Percentiles rank a stretch among this genome's conserved stretches.
Conservation (phyloP, 1,284 basidiomycete species). For the Neolentinus lepideus region DNA sequence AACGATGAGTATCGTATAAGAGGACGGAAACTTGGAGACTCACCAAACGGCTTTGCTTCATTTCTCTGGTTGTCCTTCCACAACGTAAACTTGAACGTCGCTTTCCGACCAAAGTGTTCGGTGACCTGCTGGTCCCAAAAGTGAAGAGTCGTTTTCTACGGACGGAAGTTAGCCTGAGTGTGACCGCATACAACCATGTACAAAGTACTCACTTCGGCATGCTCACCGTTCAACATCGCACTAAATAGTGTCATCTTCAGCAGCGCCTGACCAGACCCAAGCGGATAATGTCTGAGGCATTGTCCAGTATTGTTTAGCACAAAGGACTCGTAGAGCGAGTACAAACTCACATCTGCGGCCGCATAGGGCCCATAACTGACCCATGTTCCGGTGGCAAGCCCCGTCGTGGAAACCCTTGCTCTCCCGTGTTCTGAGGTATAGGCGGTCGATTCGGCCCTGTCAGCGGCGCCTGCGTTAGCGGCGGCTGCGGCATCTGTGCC, state of each 20-base stretch:
- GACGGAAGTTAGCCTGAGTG: slow-evolving; percentile 4
- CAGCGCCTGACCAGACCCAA: slow-evolving; percentile 55
- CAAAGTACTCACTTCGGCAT: slow-evolving; percentile 32
- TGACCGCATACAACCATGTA: neutral
- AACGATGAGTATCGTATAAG: neutral
- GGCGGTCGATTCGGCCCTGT: neutral
- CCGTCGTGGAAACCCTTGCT: neutral
- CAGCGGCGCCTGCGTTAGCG: slow-evolving; percentile 1
- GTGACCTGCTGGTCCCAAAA: slow-evolving; percentile 59
- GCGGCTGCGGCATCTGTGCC: slow-evolving; percentile 3
- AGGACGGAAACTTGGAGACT: slow-evolving; percentile 20
- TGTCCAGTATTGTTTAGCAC: slow-evolving; percentile 1
- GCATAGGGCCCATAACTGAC: neutral
- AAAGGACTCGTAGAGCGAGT: neutral
- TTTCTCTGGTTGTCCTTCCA: slow-evolving; percentile 73
- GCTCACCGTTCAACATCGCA: slow-evolving; percentile 46
- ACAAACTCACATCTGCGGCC: neutral
- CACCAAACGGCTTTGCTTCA: slow-evolving; percentile 77
- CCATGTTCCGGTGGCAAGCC: neutral
- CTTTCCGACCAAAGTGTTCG: slow-evolving; percentile 59
- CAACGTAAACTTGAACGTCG: slow-evolving; percentile 65
- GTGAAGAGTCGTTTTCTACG: slow-evolving; percentile 48
- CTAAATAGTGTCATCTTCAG: slow-evolving; percentile 60
- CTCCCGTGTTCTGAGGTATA: neutral
- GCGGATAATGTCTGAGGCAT: slow-evolving; percentile 9